These are phyloP conservation scores for Amylocarpus encephaloides DNA, from an alignment of 2,329 filamentous ascomycete species.

Conservation along the genomic window DNA sequence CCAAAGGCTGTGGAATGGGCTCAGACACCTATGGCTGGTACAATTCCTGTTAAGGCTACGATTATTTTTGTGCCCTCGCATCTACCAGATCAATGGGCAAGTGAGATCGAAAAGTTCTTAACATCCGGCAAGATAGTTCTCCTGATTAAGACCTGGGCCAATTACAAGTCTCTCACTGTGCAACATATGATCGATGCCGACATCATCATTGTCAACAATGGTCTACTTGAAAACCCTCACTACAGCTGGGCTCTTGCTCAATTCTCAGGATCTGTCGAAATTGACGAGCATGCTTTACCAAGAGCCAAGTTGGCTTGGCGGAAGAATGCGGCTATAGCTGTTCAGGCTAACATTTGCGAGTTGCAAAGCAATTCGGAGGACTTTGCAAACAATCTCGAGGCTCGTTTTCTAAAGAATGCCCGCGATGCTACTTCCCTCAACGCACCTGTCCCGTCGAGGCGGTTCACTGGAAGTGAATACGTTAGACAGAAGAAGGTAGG, in stretches of 20 bases:
- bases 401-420: constrained; percentile 26
- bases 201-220: constrained; percentile 50
- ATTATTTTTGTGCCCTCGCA: constrained; percentile 52
- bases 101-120: constrained; percentile 49
- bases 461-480: constrained; percentile 28
- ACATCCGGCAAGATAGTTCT: constrained; percentile 31
- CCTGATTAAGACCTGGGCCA: constrained; percentile 34
- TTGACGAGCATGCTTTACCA: constrained; percentile 35
- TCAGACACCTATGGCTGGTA: background rate
- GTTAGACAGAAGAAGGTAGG: background rate
- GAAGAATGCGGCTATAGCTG: constrained; percentile 34
- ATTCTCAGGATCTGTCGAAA: constrained; percentile 39
- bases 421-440: constrained; percentile 29
- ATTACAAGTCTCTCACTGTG: constrained; percentile 39
- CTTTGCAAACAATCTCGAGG: constrained; percentile 22
- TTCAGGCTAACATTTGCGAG: constrained; percentile 34
- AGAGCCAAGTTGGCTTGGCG: constrained; percentile 46
- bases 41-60: constrained; percentile 45
- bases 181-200: constrained; percentile 41
- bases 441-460: constrained; percentile 22
- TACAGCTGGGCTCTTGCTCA: constrained; percentile 46
- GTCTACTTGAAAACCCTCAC: constrained; percentile 37
- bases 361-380: constrained; percentile 7
- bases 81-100: constrained; percentile 54
- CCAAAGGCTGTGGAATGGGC: constrained; percentile 18